Evolutionary conservation across 805 yeast species (phyloP), one percentile per base, ranked within the genome.

Genomic region (Kodamaea leandrae): DNA sequence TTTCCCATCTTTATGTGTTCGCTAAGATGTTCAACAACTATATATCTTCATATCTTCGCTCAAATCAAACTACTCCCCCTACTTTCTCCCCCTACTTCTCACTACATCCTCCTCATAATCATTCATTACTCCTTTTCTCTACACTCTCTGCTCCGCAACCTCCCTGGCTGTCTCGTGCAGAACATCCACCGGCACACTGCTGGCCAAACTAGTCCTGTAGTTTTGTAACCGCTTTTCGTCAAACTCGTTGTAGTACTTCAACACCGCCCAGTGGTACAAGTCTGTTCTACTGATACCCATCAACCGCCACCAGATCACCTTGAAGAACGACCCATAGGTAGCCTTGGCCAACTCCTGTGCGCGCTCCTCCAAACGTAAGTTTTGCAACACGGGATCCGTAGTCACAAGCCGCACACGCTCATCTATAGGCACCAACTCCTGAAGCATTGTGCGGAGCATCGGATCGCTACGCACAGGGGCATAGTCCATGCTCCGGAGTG

Each of bases 241-340:
- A 19, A 21, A 40, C 19, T 20, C 36, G 10, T 30, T 34, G 47
- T 66, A 68, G 33, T 53, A 51, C 32, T 43, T 43, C 30, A 73
- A 58, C 21, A 79, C 78, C 12, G 75, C 77, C 64, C 78, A 74
- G 54, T 77, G 66, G 51, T 68, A 71, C 39, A 82, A 49, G 45
- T 81, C 79, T 6, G 55, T 49, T 36, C 53, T 64, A 2, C 71
- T 51, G 25, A 82, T 66, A 1, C 85, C 83, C 82, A 82, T 76
- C 4, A 76, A 18, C 28, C 55, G 57, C 83, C 85, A 81, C 54
- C 76, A 76, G 0, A 73, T 12, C 45, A 49, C 51, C 56, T 63
- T 58, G 49, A 65, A 46, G 36, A 55, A 6, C 24, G 47, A 42
- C 13, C 63, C 54, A 55, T 57, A 66, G 45, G 55, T 74, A 24